Evolutionary conservation across 345 rosid genomes (phyloP).

Genomic region (Murraya koenigii): DNA sequence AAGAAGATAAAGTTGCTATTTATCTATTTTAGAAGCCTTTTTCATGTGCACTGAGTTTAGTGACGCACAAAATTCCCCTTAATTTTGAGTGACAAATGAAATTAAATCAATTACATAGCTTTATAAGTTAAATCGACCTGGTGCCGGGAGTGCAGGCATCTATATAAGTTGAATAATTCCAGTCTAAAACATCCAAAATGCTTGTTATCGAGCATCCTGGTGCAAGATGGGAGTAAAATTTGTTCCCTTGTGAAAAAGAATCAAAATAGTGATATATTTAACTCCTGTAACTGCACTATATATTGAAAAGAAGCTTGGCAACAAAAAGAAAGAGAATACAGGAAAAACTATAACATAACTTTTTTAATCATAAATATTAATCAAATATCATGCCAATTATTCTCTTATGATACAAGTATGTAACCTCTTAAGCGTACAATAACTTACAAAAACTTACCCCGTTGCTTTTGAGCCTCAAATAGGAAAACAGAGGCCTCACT

Average conservation of each 20-base stretch:
- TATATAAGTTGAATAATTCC: background rate
- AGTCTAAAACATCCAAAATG: background rate
- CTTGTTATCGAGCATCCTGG: background rate
- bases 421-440: slow-evolving; percentile 16
- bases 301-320: background rate
- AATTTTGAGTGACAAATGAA: background rate
- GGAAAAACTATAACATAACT: background rate
- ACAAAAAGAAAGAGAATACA: background rate
- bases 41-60: background rate
- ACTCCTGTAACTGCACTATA: background rate
- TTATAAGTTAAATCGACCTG: no score
- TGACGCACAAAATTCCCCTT: background rate
- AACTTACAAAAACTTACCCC: slow-evolving; percentile 12
- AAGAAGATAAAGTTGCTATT: background rate
- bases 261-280: background rate
- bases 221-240: background rate
- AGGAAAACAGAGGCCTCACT: slow-evolving; percentile 13
- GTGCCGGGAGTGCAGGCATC: background rate
- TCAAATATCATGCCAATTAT: background rate
- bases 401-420: slow-evolving; percentile 23
- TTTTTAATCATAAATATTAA: background rate
- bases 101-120: no score
- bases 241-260: background rate
- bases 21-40: background rate
- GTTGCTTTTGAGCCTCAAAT: slow-evolving; percentile 4